Percentiles rank a stretch among this genome's conserved stretches.
phyloP scores from a whole-genome alignment of 2,329 filamentous ascomycete species.

The Fusarium virguliforme region DNA sequence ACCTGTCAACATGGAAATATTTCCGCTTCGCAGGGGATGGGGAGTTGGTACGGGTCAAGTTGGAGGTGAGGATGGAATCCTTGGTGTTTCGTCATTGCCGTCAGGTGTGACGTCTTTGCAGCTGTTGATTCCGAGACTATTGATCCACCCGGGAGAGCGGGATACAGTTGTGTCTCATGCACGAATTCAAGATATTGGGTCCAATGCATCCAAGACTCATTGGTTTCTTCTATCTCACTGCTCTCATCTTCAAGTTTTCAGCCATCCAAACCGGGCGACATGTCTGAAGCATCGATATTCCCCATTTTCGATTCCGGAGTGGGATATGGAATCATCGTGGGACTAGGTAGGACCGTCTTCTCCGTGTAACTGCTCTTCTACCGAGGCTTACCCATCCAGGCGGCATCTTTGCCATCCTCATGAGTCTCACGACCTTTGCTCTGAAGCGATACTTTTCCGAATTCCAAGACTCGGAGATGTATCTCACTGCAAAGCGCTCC shows the following conservation, averaged over 20 bases:
- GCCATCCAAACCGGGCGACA: neutral
- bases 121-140: neutral
- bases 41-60: neutral
- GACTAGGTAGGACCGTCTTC: neutral
- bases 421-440: slow-evolving; percentile 1
- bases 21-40: neutral
- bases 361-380: too few species aligned
- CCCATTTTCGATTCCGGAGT: neutral
- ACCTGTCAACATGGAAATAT: neutral
- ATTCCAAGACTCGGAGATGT: slow-evolving; percentile 4
- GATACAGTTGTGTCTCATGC: neutral
- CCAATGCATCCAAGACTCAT: neutral
- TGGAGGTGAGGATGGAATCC: neutral
- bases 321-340: slow-evolving; percentile 4
- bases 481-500: neutral
- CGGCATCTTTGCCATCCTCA: neutral
- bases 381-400: neutral
- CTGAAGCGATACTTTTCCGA: neutral
- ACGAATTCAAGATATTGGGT: neutral
- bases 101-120: slow-evolving; percentile 1
- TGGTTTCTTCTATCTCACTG: neutral
- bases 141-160: neutral
- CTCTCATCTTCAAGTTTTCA: neutral
- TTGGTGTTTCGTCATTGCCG: neutral
- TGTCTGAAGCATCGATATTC: neutral